Base-by-base conservation (phyloP, 129 eudicot genomes). In the Apium graveolens region DNA sequence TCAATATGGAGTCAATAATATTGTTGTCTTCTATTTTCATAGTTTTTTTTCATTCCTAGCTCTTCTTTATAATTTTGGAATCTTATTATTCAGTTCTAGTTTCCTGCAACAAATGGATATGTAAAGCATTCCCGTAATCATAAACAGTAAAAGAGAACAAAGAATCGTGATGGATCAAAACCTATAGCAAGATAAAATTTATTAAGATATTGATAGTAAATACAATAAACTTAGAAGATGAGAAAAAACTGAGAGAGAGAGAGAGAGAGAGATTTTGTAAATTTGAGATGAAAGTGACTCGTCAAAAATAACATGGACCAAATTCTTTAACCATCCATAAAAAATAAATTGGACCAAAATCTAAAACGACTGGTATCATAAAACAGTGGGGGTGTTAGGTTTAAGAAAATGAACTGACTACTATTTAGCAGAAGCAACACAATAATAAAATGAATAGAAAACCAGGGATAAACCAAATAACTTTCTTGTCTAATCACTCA, bases 241-340 rank as follows among this genome's bases (percentile, higher is more conserved):
- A 42, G 5, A 53, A 55, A 24, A 9, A 55, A 24, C 29, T 2
- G 9, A 49, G 6, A 17, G 57, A 49, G 5, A 17, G 57, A 35
- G 38, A 35, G 38, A 21, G 27, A 18, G 62, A 7, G 62, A 21
- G 62, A 21, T 27, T 6, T n/a, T 6, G 62, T 46, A 6, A 5
- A 53, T 53, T 7, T 4, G 21, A 53, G 27, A 53, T 53, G 62
- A 53, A 27, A 53, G 21, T n/a, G 27, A 53, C 62, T 10, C 62
- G 24, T 55, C 65, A 55, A 55, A 55, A 55, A 55, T 55, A 55
- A n/a, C 65, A 55, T 55, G 31, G 65, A 55, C 65, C 65, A 55
- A 55, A 55, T 21, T 21, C 65, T 21, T 7, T 21, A 24, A 13
- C 53, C 0, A 46, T 4, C 53, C 20, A 46, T 14, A 41, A 41